These are phyloP conservation scores for Kondoa subrosea DNA, from an alignment of 768 basidiomycete genomes.

Conservation along the genomic window DNA sequence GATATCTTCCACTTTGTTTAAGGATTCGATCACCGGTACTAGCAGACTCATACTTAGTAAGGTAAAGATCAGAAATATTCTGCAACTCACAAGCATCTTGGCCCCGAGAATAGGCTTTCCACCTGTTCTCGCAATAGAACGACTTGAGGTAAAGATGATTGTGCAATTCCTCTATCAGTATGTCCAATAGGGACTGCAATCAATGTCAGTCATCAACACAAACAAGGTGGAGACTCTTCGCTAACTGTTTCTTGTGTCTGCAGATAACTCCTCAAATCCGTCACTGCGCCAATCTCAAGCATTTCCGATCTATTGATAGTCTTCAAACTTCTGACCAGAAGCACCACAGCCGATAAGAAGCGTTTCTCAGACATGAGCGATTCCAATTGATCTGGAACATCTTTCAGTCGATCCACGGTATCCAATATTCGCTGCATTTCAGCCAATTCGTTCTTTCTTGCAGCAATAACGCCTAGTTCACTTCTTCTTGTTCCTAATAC, in stretches of 20 bases:
- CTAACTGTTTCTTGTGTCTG: conserved; percentile 63
- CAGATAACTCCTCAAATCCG: conserved; percentile 73
- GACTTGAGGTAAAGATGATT: conserved; percentile 93
- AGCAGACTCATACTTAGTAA: too few relatives aligned
- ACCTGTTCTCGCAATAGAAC: conserved; percentile 86
- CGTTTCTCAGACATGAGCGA: conserved; percentile 90
- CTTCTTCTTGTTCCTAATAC: conserved; percentile 54
- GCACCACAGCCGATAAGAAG: conserved; percentile 66
- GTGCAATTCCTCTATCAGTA: conserved; percentile 85
- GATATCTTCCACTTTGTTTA: conserved; percentile 21
- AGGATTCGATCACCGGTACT: conserved; percentile 27
- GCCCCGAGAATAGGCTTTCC: conserved; percentile 64
- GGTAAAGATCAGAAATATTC: too few relatives aligned
- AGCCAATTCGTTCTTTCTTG: conserved; percentile 71
- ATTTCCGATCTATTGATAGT: conserved; percentile 81
- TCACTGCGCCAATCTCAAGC: conserved; percentile 83
- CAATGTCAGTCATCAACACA: not conserved
- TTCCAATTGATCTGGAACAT: conserved; percentile 80
- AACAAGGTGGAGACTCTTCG: conserved; percentile 32
- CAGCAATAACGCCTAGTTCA: conserved; percentile 78
- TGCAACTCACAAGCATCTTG: conserved; percentile 55
- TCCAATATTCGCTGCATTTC: conserved; percentile 92
- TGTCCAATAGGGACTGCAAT: conserved; percentile 66
- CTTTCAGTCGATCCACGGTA: conserved; percentile 78
- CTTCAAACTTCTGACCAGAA: conserved; percentile 74